Conservation (phyloP, 73 alveolate genomes). For the Urostyla sp. region DNA sequence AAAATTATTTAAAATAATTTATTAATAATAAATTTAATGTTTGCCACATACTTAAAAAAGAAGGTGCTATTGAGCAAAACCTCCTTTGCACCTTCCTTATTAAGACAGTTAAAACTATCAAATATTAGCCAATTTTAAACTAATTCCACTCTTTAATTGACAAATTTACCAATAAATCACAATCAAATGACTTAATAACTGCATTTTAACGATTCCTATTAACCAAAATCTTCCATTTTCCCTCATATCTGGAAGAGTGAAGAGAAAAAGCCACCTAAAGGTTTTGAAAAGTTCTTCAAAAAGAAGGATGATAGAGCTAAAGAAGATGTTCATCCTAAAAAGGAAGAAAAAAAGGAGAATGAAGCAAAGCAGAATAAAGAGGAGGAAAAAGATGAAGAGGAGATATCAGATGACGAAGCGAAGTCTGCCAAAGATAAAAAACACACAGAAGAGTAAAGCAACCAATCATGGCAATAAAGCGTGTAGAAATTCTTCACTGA, state of each 20-base stretch:
- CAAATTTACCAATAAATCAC: background rate
- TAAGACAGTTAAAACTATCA: background rate
- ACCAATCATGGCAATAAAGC: constrained; percentile 4
- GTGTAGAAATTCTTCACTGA: constrained; percentile 53
- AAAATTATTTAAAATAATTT: background rate
- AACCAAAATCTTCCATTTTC: background rate
- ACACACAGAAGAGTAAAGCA: background rate
- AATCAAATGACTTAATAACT: too few species aligned
- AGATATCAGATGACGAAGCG: constrained; percentile 4
- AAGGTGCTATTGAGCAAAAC: background rate
- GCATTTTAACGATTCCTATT: too few species aligned
- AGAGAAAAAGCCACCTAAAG: constrained; percentile 69
- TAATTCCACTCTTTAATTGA: background rate
- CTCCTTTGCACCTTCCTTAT: background rate
- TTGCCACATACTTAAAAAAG: constrained; percentile 52
- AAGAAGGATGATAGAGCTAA: constrained; percentile 40
- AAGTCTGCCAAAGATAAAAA: constrained; percentile 32
- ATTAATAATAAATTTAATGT: constrained; percentile 18
- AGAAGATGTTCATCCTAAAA: background rate
- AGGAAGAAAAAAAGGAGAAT: background rate
- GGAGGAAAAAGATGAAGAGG: constrained; percentile 8
- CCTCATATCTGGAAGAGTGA: constrained; percentile 5
- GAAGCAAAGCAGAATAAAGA: constrained; percentile 42
- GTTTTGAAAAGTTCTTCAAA: constrained; percentile 69
- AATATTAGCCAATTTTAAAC: background rate